Percentiles rank a stretch among this genome's conserved stretches.
These are phyloP conservation scores for Diospyros kaki DNA, from an alignment of 148 eudicot genomes.

Conservation along the genomic window DNA sequence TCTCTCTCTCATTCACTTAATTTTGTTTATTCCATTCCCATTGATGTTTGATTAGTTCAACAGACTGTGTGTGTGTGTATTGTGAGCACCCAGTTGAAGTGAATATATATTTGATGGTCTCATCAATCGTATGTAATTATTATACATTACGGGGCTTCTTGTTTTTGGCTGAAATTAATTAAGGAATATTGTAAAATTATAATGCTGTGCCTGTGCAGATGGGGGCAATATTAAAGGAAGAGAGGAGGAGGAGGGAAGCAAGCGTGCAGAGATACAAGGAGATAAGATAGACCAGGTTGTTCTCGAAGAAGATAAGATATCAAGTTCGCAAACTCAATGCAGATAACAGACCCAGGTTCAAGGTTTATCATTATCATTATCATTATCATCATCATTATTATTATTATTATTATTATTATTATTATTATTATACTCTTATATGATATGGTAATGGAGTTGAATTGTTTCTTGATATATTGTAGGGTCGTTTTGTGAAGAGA, in stretches of 20 bases:
- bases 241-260: slow-evolving; percentile 32
- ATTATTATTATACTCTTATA: neutral
- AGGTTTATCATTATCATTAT: slow-evolving; percentile 17
- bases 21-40: too few relatives aligned
- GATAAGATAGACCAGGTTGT: slow-evolving; percentile 34
- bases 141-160: too few relatives aligned
- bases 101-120: too few relatives aligned
- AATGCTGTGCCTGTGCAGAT: slow-evolving; percentile 7
- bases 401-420: neutral
- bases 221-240: slow-evolving; percentile 45
- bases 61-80: too few relatives aligned
- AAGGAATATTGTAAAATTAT: too few relatives aligned
- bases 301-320: slow-evolving; percentile 40
- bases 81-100: too few relatives aligned
- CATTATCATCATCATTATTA: neutral
- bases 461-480: slow-evolving; percentile 14
- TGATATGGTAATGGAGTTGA: neutral
- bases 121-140: too few relatives aligned
- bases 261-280: slow-evolving; percentile 39
- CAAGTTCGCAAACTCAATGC: slow-evolving; percentile 47
- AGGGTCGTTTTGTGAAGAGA: slow-evolving; percentile 56
- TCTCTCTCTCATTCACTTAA: neutral
- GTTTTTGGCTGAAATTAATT: too few relatives aligned
- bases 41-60: too few relatives aligned
- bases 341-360: slow-evolving; percentile 39